A percentile compares a stretch with the other conserved stretches of the same genome.
Conservation (phyloP, 2,329 filamentous ascomycete genomes). For the Paecilomyces fulvus region DNA sequence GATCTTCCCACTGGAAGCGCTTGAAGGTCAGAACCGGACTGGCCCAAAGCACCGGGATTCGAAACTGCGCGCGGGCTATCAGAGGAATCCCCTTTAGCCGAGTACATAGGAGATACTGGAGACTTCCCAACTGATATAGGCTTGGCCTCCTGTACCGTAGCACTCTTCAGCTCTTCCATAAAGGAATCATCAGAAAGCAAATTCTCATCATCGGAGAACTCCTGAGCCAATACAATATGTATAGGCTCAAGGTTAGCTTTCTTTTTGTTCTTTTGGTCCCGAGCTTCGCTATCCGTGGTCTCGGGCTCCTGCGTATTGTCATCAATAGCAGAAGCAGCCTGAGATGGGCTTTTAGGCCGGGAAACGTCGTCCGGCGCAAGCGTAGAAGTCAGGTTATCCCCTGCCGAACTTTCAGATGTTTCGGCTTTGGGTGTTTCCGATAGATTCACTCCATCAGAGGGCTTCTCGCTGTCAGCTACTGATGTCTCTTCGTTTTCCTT, state of each 20-base stretch:
- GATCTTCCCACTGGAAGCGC: constrained; percentile 28
- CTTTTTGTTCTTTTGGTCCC: constrained; percentile 24
- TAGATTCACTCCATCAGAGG: constrained; percentile 16
- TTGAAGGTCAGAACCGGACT: constrained; percentile 16
- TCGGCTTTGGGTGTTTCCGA: not conserved
- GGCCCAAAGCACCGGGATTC: constrained; percentile 16
- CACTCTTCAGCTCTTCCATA: constrained; percentile 76
- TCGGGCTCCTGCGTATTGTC: constrained; percentile 12
- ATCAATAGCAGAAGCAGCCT: constrained; percentile 3
- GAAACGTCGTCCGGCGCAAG: constrained; percentile 11
- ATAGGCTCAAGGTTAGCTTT: constrained; percentile 46
- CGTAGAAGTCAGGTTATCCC: constrained; percentile 8
- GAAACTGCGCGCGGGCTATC: constrained; percentile 33
- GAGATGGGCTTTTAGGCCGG: constrained; percentile 10
- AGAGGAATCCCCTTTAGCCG: constrained; percentile 23
- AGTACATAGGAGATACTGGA: constrained; percentile 55
- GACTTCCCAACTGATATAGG: constrained; percentile 72
- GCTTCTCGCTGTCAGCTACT: constrained; percentile 8
- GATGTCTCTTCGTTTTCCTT: constrained; percentile 20
- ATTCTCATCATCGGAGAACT: constrained; percentile 35
- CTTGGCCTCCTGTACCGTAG: constrained; percentile 74
- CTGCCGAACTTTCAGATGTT: constrained; percentile 4
- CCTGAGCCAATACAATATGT: constrained; percentile 29
- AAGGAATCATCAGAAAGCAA: constrained; percentile 59
- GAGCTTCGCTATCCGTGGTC: constrained; percentile 11